phyloP scores from a whole-genome alignment of 192 early-diverging fungal species.

The Phycomyces blakesleeanus region DNA sequence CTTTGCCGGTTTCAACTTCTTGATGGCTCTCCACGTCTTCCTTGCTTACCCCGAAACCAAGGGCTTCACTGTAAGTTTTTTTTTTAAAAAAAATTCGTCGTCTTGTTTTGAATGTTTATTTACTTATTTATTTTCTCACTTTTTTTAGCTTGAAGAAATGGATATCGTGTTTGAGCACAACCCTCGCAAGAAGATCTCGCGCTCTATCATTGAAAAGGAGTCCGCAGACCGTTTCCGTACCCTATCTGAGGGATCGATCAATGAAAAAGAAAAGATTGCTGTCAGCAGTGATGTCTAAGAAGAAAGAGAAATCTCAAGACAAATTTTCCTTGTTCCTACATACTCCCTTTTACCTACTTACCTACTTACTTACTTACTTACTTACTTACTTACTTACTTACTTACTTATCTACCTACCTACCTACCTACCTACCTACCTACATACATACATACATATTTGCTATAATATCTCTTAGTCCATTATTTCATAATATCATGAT shows the following conservation, averaged over 20 bases:
- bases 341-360: too few species aligned
- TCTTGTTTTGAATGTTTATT: neutral
- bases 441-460: too few species aligned
- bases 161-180: conserved; percentile 25
- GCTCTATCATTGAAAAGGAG: conserved; percentile 8
- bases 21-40: conserved; percentile 56
- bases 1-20: conserved; percentile 65
- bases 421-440: too few species aligned
- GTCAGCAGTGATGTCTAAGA: neutral
- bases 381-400: too few species aligned
- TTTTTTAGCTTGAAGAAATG: conserved; percentile 29
- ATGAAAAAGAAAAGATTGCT: neutral
- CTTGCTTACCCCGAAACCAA: conserved; percentile 83
- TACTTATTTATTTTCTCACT: conserved; percentile 8
- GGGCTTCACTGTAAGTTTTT: conserved; percentile 52
- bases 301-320: too few species aligned
- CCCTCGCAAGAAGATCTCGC: conserved; percentile 24
- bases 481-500: too few species aligned
- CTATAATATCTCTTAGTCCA: too few species aligned
- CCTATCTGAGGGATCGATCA: neutral
- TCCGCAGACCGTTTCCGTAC: neutral
- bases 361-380: too few species aligned
- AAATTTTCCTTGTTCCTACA: too few species aligned
- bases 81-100: neutral
- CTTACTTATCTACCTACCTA: too few species aligned